Evolutionary conservation across 257 asterid genomes (phyloP).

Genomic region (Nicotiana tomentosiformis): DNA sequence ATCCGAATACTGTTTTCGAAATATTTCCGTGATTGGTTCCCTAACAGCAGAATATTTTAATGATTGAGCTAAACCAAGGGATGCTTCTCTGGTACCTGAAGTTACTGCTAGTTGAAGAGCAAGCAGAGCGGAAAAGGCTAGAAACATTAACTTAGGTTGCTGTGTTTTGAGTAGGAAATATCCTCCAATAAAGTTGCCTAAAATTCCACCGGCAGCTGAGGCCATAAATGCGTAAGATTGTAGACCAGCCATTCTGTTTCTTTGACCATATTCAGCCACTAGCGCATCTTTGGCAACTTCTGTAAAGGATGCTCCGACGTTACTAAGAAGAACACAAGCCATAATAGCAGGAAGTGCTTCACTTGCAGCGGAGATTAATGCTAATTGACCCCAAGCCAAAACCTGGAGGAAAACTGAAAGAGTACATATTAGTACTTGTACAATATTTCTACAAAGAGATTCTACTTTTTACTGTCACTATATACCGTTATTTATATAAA

Average conservation of each 20-base stretch:
- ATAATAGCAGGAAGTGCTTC: conserved; percentile 49
- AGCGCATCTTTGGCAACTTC: conserved; percentile 91
- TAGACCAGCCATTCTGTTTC: conserved; percentile 46
- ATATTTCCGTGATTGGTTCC: conserved; percentile 30
- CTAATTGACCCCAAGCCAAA: conserved; percentile 75
- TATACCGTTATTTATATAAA: neutral
- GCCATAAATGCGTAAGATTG: conserved; percentile 89
- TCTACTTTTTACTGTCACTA: neutral
- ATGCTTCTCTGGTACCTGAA: conserved; percentile 48
- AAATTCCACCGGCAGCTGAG: conserved; percentile 65
- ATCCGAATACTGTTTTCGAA: conserved; percentile 49
- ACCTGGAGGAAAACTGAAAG: conserved; percentile 67
- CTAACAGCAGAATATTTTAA: conserved; percentile 15
- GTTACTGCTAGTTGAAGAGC: conserved; percentile 54
- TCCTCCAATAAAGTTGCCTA: conserved; percentile 80
- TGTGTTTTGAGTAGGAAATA: conserved; percentile 49
- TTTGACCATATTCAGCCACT: conserved; percentile 69
- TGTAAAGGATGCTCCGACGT: conserved; percentile 76
- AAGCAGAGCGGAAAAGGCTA: conserved; percentile 54
- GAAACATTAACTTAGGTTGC: conserved; percentile 63
- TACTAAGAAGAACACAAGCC: conserved; percentile 62
- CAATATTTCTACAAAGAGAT: neutral
- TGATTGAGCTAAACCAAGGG: conserved; percentile 49
- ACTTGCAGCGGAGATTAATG: conserved; percentile 56
- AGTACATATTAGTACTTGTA: neutral